Evolutionary conservation across 371 early-diverging fungal genomes (phyloP).

Genomic region (Mortierella sp.): DNA sequence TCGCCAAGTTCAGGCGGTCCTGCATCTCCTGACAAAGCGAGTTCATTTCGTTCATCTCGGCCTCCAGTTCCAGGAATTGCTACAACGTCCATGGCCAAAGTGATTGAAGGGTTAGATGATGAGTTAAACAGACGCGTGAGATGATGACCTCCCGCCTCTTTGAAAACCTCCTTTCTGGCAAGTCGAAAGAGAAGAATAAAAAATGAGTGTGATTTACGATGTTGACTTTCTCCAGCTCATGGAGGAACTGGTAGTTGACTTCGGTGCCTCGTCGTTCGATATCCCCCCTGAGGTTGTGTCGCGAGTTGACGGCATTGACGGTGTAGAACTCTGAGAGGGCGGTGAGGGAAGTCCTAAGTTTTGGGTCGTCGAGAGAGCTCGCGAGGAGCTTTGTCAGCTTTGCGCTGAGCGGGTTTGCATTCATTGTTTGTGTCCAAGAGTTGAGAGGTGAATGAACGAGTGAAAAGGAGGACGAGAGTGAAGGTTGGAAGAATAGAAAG

Average conservation of each 20-base stretch:
- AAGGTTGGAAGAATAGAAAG: background rate
- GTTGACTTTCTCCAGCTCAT: slow-evolving; percentile 73
- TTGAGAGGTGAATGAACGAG: background rate
- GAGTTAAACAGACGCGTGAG: background rate
- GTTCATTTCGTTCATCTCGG: slow-evolving; percentile 70
- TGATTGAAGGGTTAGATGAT: slow-evolving; percentile 14
- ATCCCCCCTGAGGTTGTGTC: slow-evolving; percentile 76
- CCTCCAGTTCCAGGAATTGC: slow-evolving; percentile 71
- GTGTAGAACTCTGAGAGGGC: slow-evolving; percentile 79
- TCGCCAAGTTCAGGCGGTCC: slow-evolving; percentile 64
- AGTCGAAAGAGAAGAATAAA: background rate
- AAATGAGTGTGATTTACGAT: slow-evolving; percentile 56
- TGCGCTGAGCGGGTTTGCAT: slow-evolving; percentile 61
- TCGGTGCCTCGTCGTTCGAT: slow-evolving; percentile 78
- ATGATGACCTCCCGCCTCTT: background rate
- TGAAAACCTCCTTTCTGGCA: background rate
- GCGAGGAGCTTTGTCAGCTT: slow-evolving; percentile 72
- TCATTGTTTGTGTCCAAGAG: slow-evolving; percentile 21
- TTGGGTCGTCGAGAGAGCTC: slow-evolving; percentile 69
- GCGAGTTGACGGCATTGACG: slow-evolving; percentile 66
- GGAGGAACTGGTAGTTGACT: slow-evolving; percentile 72
- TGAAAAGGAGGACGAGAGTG: background rate
- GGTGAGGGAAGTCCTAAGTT: slow-evolving; percentile 72
- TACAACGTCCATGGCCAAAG: slow-evolving; percentile 31
- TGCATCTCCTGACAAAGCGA: slow-evolving; percentile 75